phyloP scores from a whole-genome alignment of 2,329 filamentous ascomycete genomes.

The Aspergillus latus region DNA sequence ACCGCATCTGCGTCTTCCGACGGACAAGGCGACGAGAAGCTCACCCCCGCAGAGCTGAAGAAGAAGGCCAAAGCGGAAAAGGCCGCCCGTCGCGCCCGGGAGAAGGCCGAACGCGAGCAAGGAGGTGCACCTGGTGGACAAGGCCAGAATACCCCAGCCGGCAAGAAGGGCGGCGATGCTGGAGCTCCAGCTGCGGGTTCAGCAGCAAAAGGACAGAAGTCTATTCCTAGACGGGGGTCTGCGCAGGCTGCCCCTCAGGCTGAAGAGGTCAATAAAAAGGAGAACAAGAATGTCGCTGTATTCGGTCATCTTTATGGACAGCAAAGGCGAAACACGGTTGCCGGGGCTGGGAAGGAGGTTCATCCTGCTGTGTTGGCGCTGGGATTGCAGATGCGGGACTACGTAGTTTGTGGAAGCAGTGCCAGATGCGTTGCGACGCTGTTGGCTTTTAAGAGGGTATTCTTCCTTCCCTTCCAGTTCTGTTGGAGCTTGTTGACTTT shows the following conservation, averaged over 20 bases:
- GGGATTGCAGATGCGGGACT: conserved; percentile 86
- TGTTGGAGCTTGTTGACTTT: conserved; percentile 14
- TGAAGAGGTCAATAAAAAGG: conserved; percentile 52
- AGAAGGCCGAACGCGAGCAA: conserved; percentile 56
- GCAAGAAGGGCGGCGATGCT: conserved; percentile 34
- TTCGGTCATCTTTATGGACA: conserved; percentile 83
- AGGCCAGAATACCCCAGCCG: conserved; percentile 15
- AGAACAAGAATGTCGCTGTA: conserved; percentile 67
- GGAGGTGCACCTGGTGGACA: conserved; percentile 36
- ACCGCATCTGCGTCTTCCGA: conserved; percentile 25
- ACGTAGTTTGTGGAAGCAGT: conserved; percentile 85
- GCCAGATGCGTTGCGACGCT: conserved; percentile 84
- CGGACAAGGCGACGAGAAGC: conserved; percentile 34
- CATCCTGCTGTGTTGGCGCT: conserved; percentile 82
- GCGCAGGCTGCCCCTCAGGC: conserved; percentile 37
- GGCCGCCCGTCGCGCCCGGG: conserved; percentile 75
- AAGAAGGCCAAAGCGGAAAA: conserved; percentile 90
- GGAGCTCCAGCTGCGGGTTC: conserved; percentile 25
- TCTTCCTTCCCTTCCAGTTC: conserved; percentile 11
- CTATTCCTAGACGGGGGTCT: conserved; percentile 38
- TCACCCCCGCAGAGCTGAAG: conserved; percentile 71
- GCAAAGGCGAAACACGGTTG: conserved; percentile 65
- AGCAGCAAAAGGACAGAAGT: conserved; percentile 35
- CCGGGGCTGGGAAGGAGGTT: conserved; percentile 67
- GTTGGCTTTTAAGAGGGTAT: conserved; percentile 81